Base-by-base conservation (phyloP, 495 filamentous ascomycete genomes). In the Penicillium egyptiacum region DNA sequence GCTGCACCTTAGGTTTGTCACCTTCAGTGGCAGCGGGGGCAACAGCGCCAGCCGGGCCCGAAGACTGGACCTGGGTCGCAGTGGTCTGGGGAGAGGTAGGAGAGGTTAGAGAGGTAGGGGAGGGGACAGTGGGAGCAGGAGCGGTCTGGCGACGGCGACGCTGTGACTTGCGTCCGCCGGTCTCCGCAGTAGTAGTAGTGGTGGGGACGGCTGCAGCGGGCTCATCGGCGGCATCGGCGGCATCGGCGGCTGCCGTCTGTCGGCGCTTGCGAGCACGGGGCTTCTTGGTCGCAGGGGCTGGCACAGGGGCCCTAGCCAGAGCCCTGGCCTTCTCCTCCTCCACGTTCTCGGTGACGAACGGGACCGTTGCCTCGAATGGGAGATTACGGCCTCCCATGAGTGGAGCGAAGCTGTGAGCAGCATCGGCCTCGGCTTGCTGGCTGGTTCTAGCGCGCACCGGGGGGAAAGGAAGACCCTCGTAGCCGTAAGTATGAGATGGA, bases 301-400 rank as follows among this genome's bases (percentile, higher is more conserved):
- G 42, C 2, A 42, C 22, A 26, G 33, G 42, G 9, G 43, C 4
- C 4, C 31, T 22, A 16, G 42, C 14, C 4, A 39, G 9, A 16
- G 31, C 47, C 26, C 39, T 44, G 39, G 61, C 54, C 41, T 51
- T 51, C 14, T 64, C 57, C 52, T 57, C 62, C 10, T 30, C 17
- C 12, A 65, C 56, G 9, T 69, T 52, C 33, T 69, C 63, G 8
- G 25, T 12, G 23, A n/a, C 10, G 26, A 68, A 65, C 4, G 45
- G 41, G 4, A 57, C 37, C 25, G 26, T 42, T 3, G 22, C 20
- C 16, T 46, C 55, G 30, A 50, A 56, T 19, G 70, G 73, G 16
- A 74, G 28, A 51, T 80, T 78, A 4, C 75, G 72, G 33, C 72
- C 61, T 4, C 75, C 77, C 17, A 75, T 61, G 23, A 63, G 63